Evolutionary conservation across 2,329 filamentous ascomycete species (phyloP), one percentile per base, ranked within the genome.

Genomic region (Xylaria hypoxylon): DNA sequence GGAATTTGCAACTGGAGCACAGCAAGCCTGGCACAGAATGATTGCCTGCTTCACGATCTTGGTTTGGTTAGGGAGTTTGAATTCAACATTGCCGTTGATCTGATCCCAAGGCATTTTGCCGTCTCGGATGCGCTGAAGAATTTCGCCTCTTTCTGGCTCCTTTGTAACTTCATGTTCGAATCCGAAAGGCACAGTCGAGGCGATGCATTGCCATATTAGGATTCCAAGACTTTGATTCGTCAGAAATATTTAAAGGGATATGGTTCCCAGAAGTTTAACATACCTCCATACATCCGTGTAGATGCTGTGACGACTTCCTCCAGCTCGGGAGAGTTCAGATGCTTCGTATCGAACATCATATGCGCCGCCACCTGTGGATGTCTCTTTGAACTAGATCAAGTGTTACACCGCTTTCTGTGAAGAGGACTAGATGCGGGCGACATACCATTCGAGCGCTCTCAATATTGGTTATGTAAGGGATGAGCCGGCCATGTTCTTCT

Each of bases 211-310:
- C 38, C 38, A 42, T 42, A 42, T 42, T 17, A 42, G 15, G 5
- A 42, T 42, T 17, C 38, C 38, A 42, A 42, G 38, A 15, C 38
- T 42, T 42, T 11, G 5, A 17, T 3, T 42, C n/a, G 38, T 42
- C 13, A 42, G 38, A 17, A 13, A 1, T 42, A 42, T 4, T 42
- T 42, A 13, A n/a, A 42, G 15, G 13, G 15, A 17, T 15, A 5
- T 17, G 5, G 38, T 42, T 17, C n/a, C 5, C 8, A 13, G 13
- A 24, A 15, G 2, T 26, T 26, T 13, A 26, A n/a, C 45, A 17
- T 48, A 48, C 45, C 45, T 48, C 45, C 45, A 48, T 48, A 48
- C 11, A 31, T 48, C 45, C 3, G 24, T 48, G 45, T 48, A 48
- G 15, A 48, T 48, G 24, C 15, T 48, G 22, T 48, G 45, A 13